Conservation (phyloP, 1,139 yeast species). For the Hansenula sp. region DNA sequence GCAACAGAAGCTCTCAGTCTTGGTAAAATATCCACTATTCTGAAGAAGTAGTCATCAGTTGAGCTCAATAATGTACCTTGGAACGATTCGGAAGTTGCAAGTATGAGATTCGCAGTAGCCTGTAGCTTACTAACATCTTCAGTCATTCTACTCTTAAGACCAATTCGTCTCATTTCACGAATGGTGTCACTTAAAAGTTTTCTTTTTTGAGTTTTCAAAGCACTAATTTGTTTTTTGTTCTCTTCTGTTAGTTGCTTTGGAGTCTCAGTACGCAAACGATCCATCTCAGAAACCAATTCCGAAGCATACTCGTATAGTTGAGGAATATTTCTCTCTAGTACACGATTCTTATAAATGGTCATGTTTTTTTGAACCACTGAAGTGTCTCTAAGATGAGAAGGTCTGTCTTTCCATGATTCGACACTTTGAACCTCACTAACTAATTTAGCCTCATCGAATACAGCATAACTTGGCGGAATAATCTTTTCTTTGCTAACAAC, state of each 20-base stretch:
- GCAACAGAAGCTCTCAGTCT: slow-evolving; percentile 64
- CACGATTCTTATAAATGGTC: slow-evolving; percentile 40
- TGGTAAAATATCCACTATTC: slow-evolving; percentile 76
- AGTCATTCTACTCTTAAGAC: slow-evolving; percentile 63
- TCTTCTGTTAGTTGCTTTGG: slow-evolving; percentile 70
- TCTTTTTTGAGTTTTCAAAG: slow-evolving; percentile 75
- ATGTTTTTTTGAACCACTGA: slow-evolving; percentile 50
- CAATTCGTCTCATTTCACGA: slow-evolving; percentile 69
- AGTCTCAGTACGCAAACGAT: slow-evolving; percentile 66
- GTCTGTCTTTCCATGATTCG: slow-evolving; percentile 50
- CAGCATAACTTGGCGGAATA: not conserved
- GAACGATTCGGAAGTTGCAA: slow-evolving; percentile 52
- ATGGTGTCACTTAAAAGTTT: slow-evolving; percentile 73
- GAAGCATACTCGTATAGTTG: slow-evolving; percentile 46
- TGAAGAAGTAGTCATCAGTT: slow-evolving; percentile 58
- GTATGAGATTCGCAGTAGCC: slow-evolving; percentile 55
- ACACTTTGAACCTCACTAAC: slow-evolving; percentile 13
- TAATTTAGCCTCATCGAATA: slow-evolving; percentile 1
- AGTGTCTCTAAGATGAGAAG: slow-evolving; percentile 49
- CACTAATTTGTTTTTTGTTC: slow-evolving; percentile 65
- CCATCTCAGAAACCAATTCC: slow-evolving; percentile 53
- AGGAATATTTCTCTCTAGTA: slow-evolving; percentile 32
- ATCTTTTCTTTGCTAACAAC: not conserved
- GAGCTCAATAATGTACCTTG: slow-evolving; percentile 35
- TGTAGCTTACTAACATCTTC: slow-evolving; percentile 62